Conservation (phyloP, 1,139 yeast genomes). For the Pichia sp. region DNA sequence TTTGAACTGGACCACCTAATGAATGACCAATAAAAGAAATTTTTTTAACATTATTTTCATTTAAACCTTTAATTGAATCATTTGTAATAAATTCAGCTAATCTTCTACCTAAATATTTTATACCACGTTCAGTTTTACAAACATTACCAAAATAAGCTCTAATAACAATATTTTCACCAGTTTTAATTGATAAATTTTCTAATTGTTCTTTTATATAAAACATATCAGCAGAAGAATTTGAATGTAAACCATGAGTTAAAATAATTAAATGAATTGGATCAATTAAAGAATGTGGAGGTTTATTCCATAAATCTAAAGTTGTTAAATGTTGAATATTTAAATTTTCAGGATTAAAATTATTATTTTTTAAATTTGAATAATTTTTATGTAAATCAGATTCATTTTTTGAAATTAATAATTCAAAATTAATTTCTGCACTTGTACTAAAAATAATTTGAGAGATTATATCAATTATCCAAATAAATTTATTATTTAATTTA, state of each 20-base stretch:
- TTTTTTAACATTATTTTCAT: slow-evolving; percentile 35
- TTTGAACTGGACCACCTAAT: slow-evolving; percentile 84
- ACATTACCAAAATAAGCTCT: slow-evolving; percentile 81
- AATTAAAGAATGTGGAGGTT: slow-evolving; percentile 36
- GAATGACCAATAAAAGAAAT: slow-evolving; percentile 92
- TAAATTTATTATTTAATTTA: slow-evolving; percentile 44
- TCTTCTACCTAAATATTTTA: slow-evolving; percentile 77
- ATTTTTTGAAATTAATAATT: slow-evolving; percentile 53
- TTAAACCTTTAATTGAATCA: slow-evolving; percentile 38
- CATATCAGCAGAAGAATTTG: slow-evolving; percentile 87
- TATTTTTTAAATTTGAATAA: slow-evolving; percentile 29
- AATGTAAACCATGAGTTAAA: slow-evolving; percentile 86
- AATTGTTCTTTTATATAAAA: slow-evolving; percentile 76
- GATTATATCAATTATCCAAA: slow-evolving; percentile 81
- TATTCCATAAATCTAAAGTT: slow-evolving; percentile 71
- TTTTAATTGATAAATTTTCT: slow-evolving; percentile 42
- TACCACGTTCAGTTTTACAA: slow-evolving; percentile 86
- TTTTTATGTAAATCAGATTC: slow-evolving; percentile 37
- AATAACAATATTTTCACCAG: slow-evolving; percentile 62
- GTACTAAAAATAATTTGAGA: slow-evolving; percentile 78
- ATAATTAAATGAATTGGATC: slow-evolving; percentile 60
- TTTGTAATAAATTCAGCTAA: slow-evolving; percentile 72
- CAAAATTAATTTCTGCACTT: slow-evolving; percentile 64
- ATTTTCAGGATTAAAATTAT: slow-evolving; percentile 18
- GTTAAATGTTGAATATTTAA: slow-evolving; percentile 46